phyloP scores from a whole-genome alignment of 83 land plant species.

The Picea abies region DNA sequence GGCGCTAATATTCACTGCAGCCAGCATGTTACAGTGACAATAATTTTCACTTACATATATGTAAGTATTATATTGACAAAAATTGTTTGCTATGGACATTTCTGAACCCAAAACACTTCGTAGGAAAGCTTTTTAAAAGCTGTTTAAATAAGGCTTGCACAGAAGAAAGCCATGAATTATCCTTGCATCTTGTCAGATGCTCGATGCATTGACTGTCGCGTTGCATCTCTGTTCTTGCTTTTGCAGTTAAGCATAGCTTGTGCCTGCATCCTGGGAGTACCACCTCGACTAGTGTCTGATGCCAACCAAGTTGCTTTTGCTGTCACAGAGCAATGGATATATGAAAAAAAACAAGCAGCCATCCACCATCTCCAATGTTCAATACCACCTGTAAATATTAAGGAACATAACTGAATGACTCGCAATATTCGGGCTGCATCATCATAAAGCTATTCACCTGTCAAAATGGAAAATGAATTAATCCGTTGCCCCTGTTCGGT shows the following conservation, averaged over 20 bases:
- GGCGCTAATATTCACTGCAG: neutral
- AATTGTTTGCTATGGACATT: constrained; percentile 2
- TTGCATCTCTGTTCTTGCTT: neutral
- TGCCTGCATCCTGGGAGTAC: too few species aligned
- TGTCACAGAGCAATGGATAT: constrained; percentile 8
- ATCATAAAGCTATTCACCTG: neutral
- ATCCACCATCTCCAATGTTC: constrained; percentile 6
- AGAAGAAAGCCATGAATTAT: constrained; percentile 2
- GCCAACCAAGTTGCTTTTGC: constrained; percentile 2
- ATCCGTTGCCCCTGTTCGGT: neutral
- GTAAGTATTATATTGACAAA: neutral
- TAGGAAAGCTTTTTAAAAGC: neutral
- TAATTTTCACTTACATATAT: neutral
- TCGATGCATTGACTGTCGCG: neutral
- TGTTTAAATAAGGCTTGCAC: neutral
- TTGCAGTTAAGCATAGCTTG: neutral
- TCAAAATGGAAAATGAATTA: neutral
- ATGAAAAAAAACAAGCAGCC: constrained; percentile 12
- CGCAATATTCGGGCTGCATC: constrained; percentile 1
- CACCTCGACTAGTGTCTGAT: neutral
- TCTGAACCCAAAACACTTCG: constrained; percentile 5
- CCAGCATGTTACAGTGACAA: neutral
- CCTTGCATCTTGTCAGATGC: neutral
- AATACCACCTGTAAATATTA: constrained; percentile 1
- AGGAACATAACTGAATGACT: constrained; percentile 1